Evolutionary conservation across 2,329 filamentous ascomycete species (phyloP), one percentile per base, ranked within the genome.

Genomic region (Aspergillus clavatus): DNA sequence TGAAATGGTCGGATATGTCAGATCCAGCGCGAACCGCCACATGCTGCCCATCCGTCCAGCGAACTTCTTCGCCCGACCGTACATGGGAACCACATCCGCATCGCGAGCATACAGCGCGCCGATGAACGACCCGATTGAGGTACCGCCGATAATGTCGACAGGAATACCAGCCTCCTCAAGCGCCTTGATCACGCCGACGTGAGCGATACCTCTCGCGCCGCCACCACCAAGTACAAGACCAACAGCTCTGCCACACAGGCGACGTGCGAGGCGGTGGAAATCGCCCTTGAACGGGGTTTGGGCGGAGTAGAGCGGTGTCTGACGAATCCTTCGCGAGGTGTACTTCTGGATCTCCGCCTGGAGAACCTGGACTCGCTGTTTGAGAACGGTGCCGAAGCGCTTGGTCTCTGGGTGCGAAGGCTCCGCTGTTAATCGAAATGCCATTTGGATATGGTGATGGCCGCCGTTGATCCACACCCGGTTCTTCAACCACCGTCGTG

Each of bases 311-410:
- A 95, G 81, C 0, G 89, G 86, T 3, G 84, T 86, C 57, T 95
- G 89, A 21, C 87, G 83, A n/a, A 95, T 83, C 54, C 87, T 85
- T n/a, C 89, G 81, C 1, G 89, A 95, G 0, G 94, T 97, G 65
- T 96, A 98, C 64, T 96, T 97, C 62, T 97, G 91, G 16, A 98
- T 96, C 63, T 97, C 93, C 0, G 93, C 93, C 63, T 97, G 93
- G 3, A 98, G 68, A 5, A 93, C 89, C 65, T 98, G 91, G 4
- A 98, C 93, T 27, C 90, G 77, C 60, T 96, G 87, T 65, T 96
- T 97, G 48, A 98, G 72, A 0, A 85, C 89, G 4, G 86, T 86
- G 1, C 91, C 89, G 12, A 95, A 84, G 41, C 86, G 84, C 56
- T 89, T 88, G 1, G 81, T 78, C 11, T 83, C 83, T 16, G 84